Evolutionary conservation across 2,329 filamentous ascomycete genomes (phyloP).

Genomic region (Ascocoryne sarcoides): DNA sequence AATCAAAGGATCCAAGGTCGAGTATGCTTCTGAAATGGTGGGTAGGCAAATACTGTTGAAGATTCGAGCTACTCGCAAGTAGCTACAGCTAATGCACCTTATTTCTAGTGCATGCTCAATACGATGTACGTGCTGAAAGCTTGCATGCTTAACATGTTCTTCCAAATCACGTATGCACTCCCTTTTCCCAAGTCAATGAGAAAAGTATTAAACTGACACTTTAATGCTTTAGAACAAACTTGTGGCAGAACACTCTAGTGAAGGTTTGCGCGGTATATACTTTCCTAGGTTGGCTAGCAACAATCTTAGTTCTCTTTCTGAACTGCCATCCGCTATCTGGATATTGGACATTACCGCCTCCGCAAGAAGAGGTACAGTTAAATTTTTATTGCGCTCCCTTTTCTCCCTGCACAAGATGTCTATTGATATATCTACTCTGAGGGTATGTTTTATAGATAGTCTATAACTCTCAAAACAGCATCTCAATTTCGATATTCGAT

Average conservation of each 20-base stretch:
- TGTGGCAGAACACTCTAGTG: slow-evolving; percentile 32
- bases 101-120: slow-evolving; percentile 37
- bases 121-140: slow-evolving; percentile 45
- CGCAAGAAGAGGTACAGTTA: slow-evolving; percentile 34
- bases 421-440: too few relatives aligned
- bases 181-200: neutral
- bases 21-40: slow-evolving; percentile 24
- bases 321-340: slow-evolving; percentile 42
- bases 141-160: slow-evolving; percentile 47
- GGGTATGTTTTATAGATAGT: too few relatives aligned
- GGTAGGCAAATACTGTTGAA: slow-evolving; percentile 53
- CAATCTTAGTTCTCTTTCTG: slow-evolving; percentile 37
- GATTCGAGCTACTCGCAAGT: slow-evolving; percentile 27
- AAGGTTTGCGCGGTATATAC: slow-evolving; percentile 41
- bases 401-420: too few relatives aligned
- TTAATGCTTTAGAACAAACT: slow-evolving; percentile 3
- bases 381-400: too few relatives aligned
- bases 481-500: too few relatives aligned
- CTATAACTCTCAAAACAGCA: too few relatives aligned
- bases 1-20: slow-evolving; percentile 18
- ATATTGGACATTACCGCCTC: slow-evolving; percentile 47
- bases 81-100: slow-evolving; percentile 30
- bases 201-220: neutral
- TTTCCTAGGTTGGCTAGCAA: slow-evolving; percentile 37
- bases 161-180: slow-evolving; percentile 35